phyloP scores from a whole-genome alignment of 805 yeast species.

The Saccharomycopsis schoenii region DNA sequence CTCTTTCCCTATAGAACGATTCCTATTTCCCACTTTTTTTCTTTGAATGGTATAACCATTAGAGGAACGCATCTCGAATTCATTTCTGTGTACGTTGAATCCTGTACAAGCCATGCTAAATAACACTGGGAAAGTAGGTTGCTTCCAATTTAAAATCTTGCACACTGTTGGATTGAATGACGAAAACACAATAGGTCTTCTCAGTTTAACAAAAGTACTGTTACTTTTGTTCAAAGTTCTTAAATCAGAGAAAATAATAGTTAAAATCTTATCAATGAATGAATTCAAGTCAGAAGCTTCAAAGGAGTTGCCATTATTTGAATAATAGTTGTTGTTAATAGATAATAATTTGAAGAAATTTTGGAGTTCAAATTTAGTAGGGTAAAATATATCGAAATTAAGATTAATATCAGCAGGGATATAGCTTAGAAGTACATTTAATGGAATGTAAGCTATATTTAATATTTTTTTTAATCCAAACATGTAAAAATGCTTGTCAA shows the following conservation, averaged over 20 bases:
- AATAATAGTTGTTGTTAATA: neutral
- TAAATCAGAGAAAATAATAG: constrained; percentile 68
- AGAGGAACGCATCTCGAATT: constrained; percentile 31
- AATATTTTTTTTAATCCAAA: neutral
- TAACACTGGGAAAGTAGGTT: constrained; percentile 93
- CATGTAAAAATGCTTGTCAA: neutral
- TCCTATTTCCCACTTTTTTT: constrained; percentile 11
- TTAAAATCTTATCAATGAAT: constrained; percentile 66
- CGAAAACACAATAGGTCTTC: constrained; percentile 70
- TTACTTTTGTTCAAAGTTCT: constrained; percentile 32
- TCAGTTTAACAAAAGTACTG: constrained; percentile 23
- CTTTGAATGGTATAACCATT: constrained; percentile 29
- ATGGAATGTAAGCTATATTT: constrained; percentile 36
- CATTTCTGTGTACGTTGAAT: constrained; percentile 23
- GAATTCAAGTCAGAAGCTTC: constrained; percentile 43
- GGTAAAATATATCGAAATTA: constrained; percentile 68
- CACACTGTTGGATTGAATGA: constrained; percentile 86
- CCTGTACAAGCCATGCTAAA: constrained; percentile 67
- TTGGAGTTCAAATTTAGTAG: constrained; percentile 43
- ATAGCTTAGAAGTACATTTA: constrained; percentile 45
- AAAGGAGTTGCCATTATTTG: neutral
- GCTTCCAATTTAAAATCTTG: constrained; percentile 94
- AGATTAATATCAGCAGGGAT: constrained; percentile 55
- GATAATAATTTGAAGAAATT: constrained; percentile 20
- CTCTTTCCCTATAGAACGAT: constrained; percentile 17